Percentiles rank a stretch among this genome's conserved stretches.
Conservation (phyloP, 2,329 filamentous ascomycete genomes). For the Huntiella decipiens region DNA sequence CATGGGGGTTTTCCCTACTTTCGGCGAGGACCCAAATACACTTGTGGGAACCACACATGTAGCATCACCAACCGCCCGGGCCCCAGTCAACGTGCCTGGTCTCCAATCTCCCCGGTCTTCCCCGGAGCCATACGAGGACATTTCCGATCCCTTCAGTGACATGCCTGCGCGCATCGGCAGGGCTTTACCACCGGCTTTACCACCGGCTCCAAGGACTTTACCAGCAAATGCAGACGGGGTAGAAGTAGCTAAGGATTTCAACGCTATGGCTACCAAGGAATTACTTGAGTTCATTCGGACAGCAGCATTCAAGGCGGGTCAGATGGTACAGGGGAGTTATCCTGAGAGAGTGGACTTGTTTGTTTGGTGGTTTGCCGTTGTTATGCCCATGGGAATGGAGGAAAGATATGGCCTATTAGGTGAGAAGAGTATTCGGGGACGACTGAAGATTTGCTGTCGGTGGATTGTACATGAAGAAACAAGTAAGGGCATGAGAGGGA, state of each 20-base stretch:
- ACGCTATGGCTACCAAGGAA: conserved; percentile 45
- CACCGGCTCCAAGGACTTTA: neutral
- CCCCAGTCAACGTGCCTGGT: neutral
- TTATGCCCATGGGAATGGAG: conserved; percentile 55
- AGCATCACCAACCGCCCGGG: neutral
- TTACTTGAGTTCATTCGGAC: conserved; percentile 40
- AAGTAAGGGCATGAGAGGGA: conserved; percentile 44
- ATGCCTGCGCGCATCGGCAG: neutral
- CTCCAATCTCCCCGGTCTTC: neutral
- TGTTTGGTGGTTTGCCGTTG: conserved; percentile 78
- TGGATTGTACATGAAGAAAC: conserved; percentile 62
- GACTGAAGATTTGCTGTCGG: conserved; percentile 61
- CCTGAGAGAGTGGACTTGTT: conserved; percentile 60
- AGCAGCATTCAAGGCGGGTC: conserved; percentile 53
- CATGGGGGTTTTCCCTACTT: no score
- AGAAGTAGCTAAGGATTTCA: conserved; percentile 10
- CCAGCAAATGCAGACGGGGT: no score
- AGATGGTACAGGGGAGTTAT: conserved; percentile 29
- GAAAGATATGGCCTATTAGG: conserved; percentile 63
- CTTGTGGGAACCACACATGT: no score
- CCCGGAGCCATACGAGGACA: no score
- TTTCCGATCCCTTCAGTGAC: conserved; percentile 2
- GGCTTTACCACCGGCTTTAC: neutral
- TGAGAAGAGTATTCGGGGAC: conserved; percentile 57
- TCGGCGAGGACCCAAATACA: no score